Conservation (phyloP, 768 basidiomycete species). For the Amanita pseudoporphyria region DNA sequence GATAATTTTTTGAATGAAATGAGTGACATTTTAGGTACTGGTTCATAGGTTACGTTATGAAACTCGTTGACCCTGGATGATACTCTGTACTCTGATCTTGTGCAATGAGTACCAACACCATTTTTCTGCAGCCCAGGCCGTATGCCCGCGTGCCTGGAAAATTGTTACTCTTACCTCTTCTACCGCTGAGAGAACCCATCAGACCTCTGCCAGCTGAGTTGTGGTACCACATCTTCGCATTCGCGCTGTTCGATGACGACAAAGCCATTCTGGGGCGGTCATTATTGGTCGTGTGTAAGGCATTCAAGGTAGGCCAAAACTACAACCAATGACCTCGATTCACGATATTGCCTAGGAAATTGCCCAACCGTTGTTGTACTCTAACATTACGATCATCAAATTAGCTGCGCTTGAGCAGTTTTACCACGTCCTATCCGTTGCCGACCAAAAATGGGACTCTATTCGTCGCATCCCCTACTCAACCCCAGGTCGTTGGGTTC, state of each 20-base stretch:
- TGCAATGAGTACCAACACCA: constrained; percentile 24
- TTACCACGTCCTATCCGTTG: constrained; percentile 40
- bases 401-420: constrained; percentile 45
- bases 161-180: constrained; percentile 58
- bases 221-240: constrained; percentile 55
- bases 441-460: constrained; percentile 81
- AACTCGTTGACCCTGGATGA: not conserved
- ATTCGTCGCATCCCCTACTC: constrained; percentile 82
- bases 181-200: constrained; percentile 42
- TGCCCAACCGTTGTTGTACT: constrained; percentile 57
- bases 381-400: constrained; percentile 35
- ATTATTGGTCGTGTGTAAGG: constrained; percentile 32
- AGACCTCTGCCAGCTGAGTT: constrained; percentile 60
- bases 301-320: constrained; percentile 31
- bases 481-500: constrained; percentile 83
- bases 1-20: constrained; percentile 71
- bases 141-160: constrained; percentile 49
- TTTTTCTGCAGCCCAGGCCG: constrained; percentile 60
- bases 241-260: constrained; percentile 20
- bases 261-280: constrained; percentile 21
- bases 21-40: constrained; percentile 45
- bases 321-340: not conserved
- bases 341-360: constrained; percentile 37
- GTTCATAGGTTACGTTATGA: not conserved
- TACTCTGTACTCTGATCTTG: not conserved